Evolutionary conservation across 345 rosid species (phyloP).

Genomic region (Melaleuca alternifolia): DNA sequence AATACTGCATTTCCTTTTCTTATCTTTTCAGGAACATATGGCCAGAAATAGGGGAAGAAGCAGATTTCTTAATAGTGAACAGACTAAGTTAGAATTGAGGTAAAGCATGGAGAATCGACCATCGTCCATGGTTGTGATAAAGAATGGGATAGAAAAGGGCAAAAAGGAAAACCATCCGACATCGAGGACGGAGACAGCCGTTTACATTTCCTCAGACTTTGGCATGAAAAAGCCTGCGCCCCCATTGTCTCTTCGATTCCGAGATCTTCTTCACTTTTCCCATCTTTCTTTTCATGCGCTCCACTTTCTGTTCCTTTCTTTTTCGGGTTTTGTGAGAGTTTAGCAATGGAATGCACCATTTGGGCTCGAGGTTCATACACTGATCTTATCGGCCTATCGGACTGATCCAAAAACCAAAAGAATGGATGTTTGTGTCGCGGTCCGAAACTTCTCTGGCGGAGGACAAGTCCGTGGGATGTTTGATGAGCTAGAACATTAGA

Average conservation of each 20-base stretch:
- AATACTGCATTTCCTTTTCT: not conserved
- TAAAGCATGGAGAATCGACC: not conserved
- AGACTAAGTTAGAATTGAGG: not conserved
- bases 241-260: not conserved
- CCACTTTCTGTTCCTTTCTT: not conserved
- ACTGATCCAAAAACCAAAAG: not conserved
- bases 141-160: not conserved
- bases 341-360: not conserved
- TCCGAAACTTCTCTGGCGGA: not conserved
- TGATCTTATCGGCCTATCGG: not conserved
- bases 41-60: not conserved
- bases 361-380: not conserved
- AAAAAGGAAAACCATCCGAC: slow-evolving; percentile 3
- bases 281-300: not conserved
- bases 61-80: not conserved
- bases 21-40: not conserved
- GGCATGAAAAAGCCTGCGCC: slow-evolving; percentile 4
- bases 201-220: not conserved
- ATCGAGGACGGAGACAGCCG: slow-evolving; percentile 14
- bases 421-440: not conserved
- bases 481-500: not conserved
- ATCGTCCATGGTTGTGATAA: not conserved
- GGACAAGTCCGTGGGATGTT: not conserved
- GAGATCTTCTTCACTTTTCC: not conserved
- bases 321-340: not conserved